phyloP scores from a whole-genome alignment of 2,329 filamentous ascomycete species.

The Zelopaecilomyces penicillatus region DNA sequence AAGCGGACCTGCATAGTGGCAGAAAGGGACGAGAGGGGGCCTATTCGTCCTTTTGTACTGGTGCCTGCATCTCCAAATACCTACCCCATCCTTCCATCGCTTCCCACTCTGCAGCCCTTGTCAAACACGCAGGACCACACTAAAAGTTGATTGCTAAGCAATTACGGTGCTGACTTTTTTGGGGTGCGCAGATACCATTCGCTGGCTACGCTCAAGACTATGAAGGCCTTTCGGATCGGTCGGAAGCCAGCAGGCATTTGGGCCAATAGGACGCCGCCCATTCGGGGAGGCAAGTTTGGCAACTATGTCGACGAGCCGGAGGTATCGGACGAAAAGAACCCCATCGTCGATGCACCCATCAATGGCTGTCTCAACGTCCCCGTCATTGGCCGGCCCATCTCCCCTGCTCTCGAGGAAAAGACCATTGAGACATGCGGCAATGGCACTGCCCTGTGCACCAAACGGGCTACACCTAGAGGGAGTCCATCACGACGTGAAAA shows the following conservation, averaged over 20 bases:
- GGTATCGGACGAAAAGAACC: too few relatives aligned
- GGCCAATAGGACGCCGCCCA: constrained; percentile 51
- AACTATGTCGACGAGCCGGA: neutral
- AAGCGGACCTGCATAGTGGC: too few relatives aligned
- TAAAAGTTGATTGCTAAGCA: too few relatives aligned
- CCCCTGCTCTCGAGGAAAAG: neutral
- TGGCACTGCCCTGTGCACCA: neutral
- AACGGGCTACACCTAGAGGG: neutral
- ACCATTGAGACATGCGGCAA: neutral
- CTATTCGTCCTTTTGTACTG: too few relatives aligned
- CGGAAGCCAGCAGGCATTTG: constrained; percentile 45
- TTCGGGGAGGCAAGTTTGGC: constrained; percentile 34
- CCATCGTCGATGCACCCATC: neutral
- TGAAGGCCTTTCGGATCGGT: constrained; percentile 54
- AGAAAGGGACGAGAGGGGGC: too few relatives aligned
- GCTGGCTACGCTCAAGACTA: constrained; percentile 41
- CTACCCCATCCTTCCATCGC: too few relatives aligned
- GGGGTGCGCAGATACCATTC: constrained; percentile 45
- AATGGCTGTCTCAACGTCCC: neutral
- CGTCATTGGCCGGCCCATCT: neutral
- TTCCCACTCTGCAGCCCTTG: too few relatives aligned
- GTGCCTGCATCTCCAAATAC: too few relatives aligned
- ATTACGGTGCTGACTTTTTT: constrained; percentile 9
- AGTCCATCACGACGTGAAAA: neutral
- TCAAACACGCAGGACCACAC: too few relatives aligned